Evolutionary conservation across 2,329 filamentous ascomycete genomes (phyloP), one percentile per base, ranked within the genome.

Genomic region (Phoma sp.): DNA sequence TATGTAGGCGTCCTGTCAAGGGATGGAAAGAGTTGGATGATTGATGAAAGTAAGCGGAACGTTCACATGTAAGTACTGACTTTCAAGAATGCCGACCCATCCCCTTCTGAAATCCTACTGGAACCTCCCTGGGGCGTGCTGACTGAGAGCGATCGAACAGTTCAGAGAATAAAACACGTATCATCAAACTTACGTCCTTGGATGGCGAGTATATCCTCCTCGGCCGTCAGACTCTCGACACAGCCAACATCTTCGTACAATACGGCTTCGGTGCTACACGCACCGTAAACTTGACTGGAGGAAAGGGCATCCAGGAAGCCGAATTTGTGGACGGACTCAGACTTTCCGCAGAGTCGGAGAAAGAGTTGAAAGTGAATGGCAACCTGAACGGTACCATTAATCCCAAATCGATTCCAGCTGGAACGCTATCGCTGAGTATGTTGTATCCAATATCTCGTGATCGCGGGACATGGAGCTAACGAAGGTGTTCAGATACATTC

Each of bases 131-230:
- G n/a, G n/a, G n/a, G 14, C 14, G 29, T 32, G 29, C 29, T 32
- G 14, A 32, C 14, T 12, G 12, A 11, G 15, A 30, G 5, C 20
- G 20, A 30, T 32, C n/a, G 25, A n/a, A 7, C 50, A 61, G 60
- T 6, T 62, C 53, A 3, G 67, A 71, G 36, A 69, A 69, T 36
- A 70, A 69, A 30, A 70, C 69, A 0, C 57, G 69, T 3, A 72
- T 73, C 23, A 66, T 69, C 52, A 71, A 71, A 52, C 64, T 73
- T 61, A 73, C 69, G 1, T 65, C 62, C 4, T 23, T 73, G 4
- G 65, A 67, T 32, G 71, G 71, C 12, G 70, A 74, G 38, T 71
- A 71, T 36, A 62, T 68, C 53, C 64, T 73, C 4, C 56, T 74
- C 7, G 71, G 68, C 4, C 57, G 70, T 18, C 60, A 61, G 25